These are phyloP conservation scores for Glebionis coronaria DNA, from an alignment of 129 eudicot genomes.

Conservation along the genomic window DNA sequence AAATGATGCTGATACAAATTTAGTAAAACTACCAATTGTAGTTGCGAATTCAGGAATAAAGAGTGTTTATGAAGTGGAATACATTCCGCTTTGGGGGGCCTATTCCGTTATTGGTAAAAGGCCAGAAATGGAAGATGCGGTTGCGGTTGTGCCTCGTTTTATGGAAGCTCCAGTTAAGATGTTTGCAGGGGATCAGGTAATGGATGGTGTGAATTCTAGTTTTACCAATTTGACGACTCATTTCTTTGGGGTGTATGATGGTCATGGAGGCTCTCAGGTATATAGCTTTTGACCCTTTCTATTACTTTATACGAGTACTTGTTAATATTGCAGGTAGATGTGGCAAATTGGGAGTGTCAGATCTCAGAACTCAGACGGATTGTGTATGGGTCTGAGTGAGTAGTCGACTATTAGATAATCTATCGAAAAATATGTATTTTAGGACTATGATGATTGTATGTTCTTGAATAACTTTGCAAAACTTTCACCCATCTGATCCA, in stretches of 20 bases:
- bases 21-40: conserved; percentile 45
- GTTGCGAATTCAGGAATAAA: conserved; percentile 48
- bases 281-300: neutral
- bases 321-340: neutral
- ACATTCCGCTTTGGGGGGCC: conserved; percentile 83
- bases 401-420: too few relatives aligned
- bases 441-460: too few relatives aligned
- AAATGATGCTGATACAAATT: conserved; percentile 41
- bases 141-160: conserved; percentile 57
- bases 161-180: conserved; percentile 55
- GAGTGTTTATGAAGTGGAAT: conserved; percentile 58
- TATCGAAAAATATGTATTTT: too few relatives aligned
- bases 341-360: neutral
- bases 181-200: conserved; percentile 45
- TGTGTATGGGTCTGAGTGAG: neutral
- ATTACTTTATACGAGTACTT: neutral
- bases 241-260: conserved; percentile 79
- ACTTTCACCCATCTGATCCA: too few relatives aligned
- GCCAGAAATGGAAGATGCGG: conserved; percentile 89
- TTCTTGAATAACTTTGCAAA: too few relatives aligned
- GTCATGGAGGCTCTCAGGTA: conserved; percentile 89
- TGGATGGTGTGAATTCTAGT: conserved; percentile 42
- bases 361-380: too few relatives aligned
- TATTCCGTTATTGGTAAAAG: conserved; percentile 63
- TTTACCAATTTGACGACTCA: conserved; percentile 49